Evolutionary conservation across 768 basidiomycete species (phyloP), one percentile per base, ranked within the genome.

Genomic region (Filobasidium floriforme): DNA sequence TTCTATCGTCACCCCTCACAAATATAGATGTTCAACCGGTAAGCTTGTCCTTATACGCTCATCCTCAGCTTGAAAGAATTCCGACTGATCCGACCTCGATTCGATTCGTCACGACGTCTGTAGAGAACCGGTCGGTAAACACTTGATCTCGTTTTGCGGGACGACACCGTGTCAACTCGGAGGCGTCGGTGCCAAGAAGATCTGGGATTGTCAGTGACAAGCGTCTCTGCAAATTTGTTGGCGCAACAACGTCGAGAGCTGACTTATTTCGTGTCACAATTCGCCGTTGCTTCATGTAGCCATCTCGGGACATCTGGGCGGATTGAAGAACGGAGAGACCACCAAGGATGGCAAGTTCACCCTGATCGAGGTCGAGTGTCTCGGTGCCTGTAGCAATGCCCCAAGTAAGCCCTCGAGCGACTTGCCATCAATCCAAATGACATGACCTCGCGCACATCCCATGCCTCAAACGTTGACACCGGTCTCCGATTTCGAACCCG

Each of bases 61-160:
- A 15, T 57, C 9, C 24, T 57, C 26, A 28, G 26, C 22, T 6
- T 28, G 14, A 12, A 49, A 14, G 12, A 4, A 18, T 18, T 12
- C 18, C 18, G 46, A 18, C 46, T 49, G 46, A 32, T 15, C 24
- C 26, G 15, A 14, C n/a, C 26, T 22, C 29, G 55, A 18, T 4
- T 57, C n/a, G 22, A 14, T 57, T 55, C 22, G 22, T 55, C 52
- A 14, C 46, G 22, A 49, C 15, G 18, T 22, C 46, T 14, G 5
- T 14, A 92, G 92, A 62, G 92, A 96, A 80, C 94, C 93, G 6
- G 90, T 97, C 63, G 93, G 91, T 29, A 81, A 89, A 72, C 84
- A 97, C 78, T 97, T 98, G 75, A 87, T 99, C 41, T 94, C 98
- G 81, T 89, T 98, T 65, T 99, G 96, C 83, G 98, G 96, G 37